phyloP scores from a whole-genome alignment of 164 flowering plant genomes.

The Chimonanthus salicifolius region DNA sequence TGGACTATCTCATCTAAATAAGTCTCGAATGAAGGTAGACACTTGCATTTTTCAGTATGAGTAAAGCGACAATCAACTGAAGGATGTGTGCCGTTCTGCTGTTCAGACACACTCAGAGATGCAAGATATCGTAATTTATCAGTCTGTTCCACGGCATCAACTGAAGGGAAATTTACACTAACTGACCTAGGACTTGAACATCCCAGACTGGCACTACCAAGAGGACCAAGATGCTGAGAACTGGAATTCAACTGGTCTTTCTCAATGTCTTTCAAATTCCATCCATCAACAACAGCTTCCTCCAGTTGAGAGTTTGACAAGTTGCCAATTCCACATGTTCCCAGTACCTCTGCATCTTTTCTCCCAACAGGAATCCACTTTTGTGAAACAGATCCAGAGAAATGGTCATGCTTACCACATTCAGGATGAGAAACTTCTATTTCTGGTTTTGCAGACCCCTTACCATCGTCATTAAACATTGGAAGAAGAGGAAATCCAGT shows the following conservation, averaged over 20 bases:
- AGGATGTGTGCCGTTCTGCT: constrained; percentile 5
- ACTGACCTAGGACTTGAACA: constrained; percentile 8
- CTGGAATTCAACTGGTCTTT: constrained; percentile 6
- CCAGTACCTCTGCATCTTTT: constrained; percentile 23
- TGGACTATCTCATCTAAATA: constrained; percentile 18
- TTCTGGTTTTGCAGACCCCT: constrained; percentile 16
- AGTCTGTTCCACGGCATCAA: constrained; percentile 7
- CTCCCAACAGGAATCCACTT: constrained; percentile 46
- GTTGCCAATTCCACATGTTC: constrained; percentile 13
- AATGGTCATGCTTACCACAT: constrained; percentile 23
- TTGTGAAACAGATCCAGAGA: constrained; percentile 27
- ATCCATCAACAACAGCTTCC: constrained; percentile 13
- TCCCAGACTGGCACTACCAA: not conserved
- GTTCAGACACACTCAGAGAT: constrained; percentile 4
- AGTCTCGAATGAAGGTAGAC: constrained; percentile 6
- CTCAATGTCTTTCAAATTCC: constrained; percentile 9
- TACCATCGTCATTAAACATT: not conserved
- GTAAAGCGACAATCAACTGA: constrained; percentile 8
- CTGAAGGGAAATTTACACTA: constrained; percentile 7
- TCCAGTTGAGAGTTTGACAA: constrained; percentile 17
- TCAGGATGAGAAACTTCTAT: constrained; percentile 22
- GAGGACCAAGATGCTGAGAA: not conserved
- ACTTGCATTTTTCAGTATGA: constrained; percentile 2
- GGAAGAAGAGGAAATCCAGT: constrained; percentile 18
- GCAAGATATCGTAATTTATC: constrained; percentile 9